phyloP scores from a whole-genome alignment of 768 basidiomycete genomes.

The Trametes coccinea region DNA sequence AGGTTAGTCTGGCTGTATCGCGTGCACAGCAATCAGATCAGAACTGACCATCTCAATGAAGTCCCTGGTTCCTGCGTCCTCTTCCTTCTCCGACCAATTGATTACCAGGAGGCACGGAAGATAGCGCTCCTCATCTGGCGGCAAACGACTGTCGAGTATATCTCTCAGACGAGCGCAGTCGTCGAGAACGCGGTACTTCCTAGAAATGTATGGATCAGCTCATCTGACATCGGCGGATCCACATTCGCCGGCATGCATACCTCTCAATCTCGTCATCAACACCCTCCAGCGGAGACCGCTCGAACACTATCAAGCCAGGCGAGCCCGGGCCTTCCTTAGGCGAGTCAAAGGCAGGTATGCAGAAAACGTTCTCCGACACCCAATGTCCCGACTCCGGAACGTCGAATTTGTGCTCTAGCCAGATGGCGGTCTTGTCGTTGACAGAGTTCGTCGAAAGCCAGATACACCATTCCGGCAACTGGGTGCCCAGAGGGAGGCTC shows the following conservation, averaged over 20 bases:
- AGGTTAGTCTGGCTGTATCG: not conserved
- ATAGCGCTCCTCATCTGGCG: slow-evolving; percentile 49
- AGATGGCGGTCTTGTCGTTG: slow-evolving; percentile 75
- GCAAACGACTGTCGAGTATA: slow-evolving; percentile 53
- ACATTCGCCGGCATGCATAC: slow-evolving; percentile 38
- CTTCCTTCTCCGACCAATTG: slow-evolving; percentile 53
- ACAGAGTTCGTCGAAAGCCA: slow-evolving; percentile 80
- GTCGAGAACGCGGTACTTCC: slow-evolving; percentile 70
- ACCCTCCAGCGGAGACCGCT: slow-evolving; percentile 67
- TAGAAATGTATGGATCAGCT: slow-evolving; percentile 29
- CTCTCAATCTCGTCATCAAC: slow-evolving; percentile 65
- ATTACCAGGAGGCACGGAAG: slow-evolving; percentile 62
- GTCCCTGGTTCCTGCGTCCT: slow-evolving; percentile 42
- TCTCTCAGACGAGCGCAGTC: slow-evolving; percentile 73
- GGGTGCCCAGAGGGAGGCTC: slow-evolving; percentile 25
- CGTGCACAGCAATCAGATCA: not conserved
- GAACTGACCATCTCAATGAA: slow-evolving; percentile 59
- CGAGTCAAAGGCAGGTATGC: slow-evolving; percentile 49
- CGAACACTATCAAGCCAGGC: slow-evolving; percentile 75
- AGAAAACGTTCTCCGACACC: slow-evolving; percentile 59
- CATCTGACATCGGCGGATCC: not conserved
- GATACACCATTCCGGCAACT: slow-evolving; percentile 51
- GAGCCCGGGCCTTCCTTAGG: slow-evolving; percentile 35
- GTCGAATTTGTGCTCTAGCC: slow-evolving; percentile 77
- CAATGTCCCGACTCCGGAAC: slow-evolving; percentile 65